phyloP scores from a whole-genome alignment of 2,329 filamentous ascomycete species.

The Exophiala sp. region DNA sequence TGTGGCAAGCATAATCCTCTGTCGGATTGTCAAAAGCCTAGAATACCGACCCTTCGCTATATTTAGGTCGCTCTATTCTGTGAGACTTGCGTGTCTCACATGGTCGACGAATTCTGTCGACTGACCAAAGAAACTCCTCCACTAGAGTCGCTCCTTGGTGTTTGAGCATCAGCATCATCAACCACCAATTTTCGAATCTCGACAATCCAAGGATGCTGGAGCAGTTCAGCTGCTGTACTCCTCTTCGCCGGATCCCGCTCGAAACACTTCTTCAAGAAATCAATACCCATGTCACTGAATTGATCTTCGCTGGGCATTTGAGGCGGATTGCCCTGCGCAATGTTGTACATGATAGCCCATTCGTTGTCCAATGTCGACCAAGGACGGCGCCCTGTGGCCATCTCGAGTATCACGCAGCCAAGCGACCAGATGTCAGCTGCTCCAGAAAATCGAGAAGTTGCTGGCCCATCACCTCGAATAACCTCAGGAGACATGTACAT shows the following conservation, averaged over 20 bases:
- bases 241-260: constrained; percentile 74
- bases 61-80: background rate
- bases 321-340: constrained; percentile 91
- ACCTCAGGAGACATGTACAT: constrained; percentile 99
- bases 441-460: constrained; percentile 45
- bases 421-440: constrained; percentile 95
- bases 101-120: constrained; percentile 16
- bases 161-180: constrained; percentile 29
- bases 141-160: constrained; percentile 22
- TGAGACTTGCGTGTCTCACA: background rate
- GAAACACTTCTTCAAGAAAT: constrained; percentile 87
- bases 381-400: constrained; percentile 89
- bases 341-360: constrained; percentile 99
- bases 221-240: constrained; percentile 77
- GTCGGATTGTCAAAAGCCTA: too few species aligned
- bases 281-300: constrained; percentile 76
- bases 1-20: background rate
- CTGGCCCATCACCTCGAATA: constrained; percentile 76
- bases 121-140: constrained; percentile 17
- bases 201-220: constrained; percentile 88
- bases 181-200: constrained; percentile 48
- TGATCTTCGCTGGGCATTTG: constrained; percentile 79
- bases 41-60: too few species aligned
- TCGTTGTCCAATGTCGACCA: constrained; percentile 98
- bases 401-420: constrained; percentile 93